phyloP scores from a whole-genome alignment of 73 alveolate genomes.

The Breviolum minutum region DNA sequence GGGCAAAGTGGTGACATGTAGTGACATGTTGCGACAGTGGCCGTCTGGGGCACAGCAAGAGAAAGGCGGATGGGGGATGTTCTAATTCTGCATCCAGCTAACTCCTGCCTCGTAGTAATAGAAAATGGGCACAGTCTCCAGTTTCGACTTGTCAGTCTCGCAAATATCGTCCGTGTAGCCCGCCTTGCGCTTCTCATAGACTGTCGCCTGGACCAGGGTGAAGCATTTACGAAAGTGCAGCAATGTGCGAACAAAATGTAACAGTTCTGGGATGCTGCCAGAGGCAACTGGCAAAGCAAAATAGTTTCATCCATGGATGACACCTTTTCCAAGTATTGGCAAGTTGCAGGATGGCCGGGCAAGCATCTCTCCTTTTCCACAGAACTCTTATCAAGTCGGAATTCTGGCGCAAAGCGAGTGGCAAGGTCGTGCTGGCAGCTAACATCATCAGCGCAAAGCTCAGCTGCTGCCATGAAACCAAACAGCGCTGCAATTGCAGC shows the following conservation, averaged over 20 bases:
- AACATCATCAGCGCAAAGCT: conserved; percentile 14
- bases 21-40: too few relatives aligned
- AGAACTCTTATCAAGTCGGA: conserved; percentile 13
- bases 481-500: background rate
- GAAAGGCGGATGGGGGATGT: too few relatives aligned
- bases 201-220: background rate
- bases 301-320: background rate
- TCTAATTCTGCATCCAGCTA: too few relatives aligned
- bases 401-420: conserved; percentile 12
- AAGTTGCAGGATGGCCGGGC: conserved; percentile 48
- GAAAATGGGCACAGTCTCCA: conserved; percentile 14
- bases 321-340: background rate
- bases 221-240: background rate
- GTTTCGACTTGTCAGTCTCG: conserved; percentile 3
- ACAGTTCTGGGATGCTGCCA: too few relatives aligned
- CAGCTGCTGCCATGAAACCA: background rate
- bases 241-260: background rate
- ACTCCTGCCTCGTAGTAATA: conserved; percentile 13
- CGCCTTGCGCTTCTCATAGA: conserved; percentile 4
- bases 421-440: conserved; percentile 13
- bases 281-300: background rate
- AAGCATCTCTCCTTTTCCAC: background rate
- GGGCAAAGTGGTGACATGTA: too few relatives aligned
- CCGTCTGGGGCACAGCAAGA: too few relatives aligned
- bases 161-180: background rate